A percentile compares a stretch with the other conserved stretches of the same genome.
Conservation (phyloP, 805 yeast genomes). For the Crinitomyces ghanaensis region DNA sequence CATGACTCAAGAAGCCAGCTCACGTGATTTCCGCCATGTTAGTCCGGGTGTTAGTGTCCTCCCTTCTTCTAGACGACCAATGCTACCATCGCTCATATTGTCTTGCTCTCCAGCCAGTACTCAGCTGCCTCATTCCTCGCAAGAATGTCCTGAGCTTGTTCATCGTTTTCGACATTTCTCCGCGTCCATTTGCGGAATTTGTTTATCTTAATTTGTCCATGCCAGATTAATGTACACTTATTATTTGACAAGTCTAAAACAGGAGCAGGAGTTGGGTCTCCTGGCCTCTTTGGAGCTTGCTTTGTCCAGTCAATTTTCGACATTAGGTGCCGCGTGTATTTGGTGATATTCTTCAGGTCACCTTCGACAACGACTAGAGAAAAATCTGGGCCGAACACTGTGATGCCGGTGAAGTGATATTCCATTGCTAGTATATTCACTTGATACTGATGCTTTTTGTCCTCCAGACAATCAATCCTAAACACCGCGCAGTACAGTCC, state of each 20-base stretch:
- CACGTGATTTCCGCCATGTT: too few species aligned
- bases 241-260: conserved; percentile 32
- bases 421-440: conserved; percentile 76
- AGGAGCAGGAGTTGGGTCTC: conserved; percentile 12
- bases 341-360: conserved; percentile 45
- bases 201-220: conserved; percentile 45
- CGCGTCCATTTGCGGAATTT: conserved; percentile 62
- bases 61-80: too few species aligned
- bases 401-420: conserved; percentile 49
- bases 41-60: too few species aligned
- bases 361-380: conserved; percentile 69
- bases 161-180: conserved; percentile 40
- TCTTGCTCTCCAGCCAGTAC: conserved; percentile 54
- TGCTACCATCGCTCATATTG: too few species aligned
- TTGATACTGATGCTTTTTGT: conserved; percentile 61
- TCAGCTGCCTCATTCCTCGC: conserved; percentile 42
- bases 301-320: conserved; percentile 63
- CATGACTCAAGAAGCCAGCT: too few species aligned
- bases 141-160: conserved; percentile 39
- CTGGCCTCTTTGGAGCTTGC: conserved; percentile 27
- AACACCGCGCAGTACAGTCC: conserved; percentile 54
- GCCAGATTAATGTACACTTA: conserved; percentile 50
- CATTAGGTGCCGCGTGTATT: conserved; percentile 49
- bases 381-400: conserved; percentile 25
- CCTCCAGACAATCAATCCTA: conserved; percentile 39